A percentile compares a stretch with the other conserved stretches of the same genome.
These are phyloP conservation scores for Talaromyces proteolyticus DNA, from an alignment of 495 filamentous ascomycete species.

Conservation along the genomic window DNA sequence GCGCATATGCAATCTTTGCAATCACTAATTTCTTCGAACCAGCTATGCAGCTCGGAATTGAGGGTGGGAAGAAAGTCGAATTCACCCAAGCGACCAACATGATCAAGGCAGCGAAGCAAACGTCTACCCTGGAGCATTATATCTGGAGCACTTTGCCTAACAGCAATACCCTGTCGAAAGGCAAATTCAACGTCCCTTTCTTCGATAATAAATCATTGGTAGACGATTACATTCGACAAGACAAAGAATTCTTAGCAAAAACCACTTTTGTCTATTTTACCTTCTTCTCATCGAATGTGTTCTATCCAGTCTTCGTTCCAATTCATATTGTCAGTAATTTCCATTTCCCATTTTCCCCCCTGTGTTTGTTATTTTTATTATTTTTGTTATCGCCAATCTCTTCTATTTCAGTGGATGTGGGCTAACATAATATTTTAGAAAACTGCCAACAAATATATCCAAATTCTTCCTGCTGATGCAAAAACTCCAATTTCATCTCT, in stretches of 20 bases:
- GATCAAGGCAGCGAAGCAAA: slow-evolving; percentile 31
- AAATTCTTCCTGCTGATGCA: neutral
- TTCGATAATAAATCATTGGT: slow-evolving; percentile 20
- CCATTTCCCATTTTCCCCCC: too few relatives aligned
- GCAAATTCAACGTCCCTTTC: slow-evolving; percentile 17
- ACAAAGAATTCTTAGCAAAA: slow-evolving; percentile 13
- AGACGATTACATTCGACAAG: slow-evolving; percentile 18
- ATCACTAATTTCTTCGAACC: slow-evolving; percentile 42
- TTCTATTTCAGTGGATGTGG: too few relatives aligned
- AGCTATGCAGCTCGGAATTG: too few relatives aligned
- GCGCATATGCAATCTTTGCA: slow-evolving; percentile 41
- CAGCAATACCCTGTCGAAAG: slow-evolving; percentile 12
- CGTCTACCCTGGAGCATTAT: slow-evolving; percentile 33
- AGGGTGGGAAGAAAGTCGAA: slow-evolving; percentile 21
- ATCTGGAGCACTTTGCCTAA: slow-evolving; percentile 40
- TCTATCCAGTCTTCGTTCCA: neutral
- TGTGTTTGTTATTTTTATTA: too few relatives aligned
- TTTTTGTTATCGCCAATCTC: too few relatives aligned
- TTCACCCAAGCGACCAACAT: slow-evolving; percentile 33
- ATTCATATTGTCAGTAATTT: neutral
- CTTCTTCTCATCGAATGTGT: neutral
- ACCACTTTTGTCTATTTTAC: slow-evolving; percentile 14
- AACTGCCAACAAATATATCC: neutral
- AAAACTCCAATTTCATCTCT: neutral
- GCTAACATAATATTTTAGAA: neutral